phyloP scores from a whole-genome alignment of 2,329 filamentous ascomycete species.

The Neonectria sp. region DNA sequence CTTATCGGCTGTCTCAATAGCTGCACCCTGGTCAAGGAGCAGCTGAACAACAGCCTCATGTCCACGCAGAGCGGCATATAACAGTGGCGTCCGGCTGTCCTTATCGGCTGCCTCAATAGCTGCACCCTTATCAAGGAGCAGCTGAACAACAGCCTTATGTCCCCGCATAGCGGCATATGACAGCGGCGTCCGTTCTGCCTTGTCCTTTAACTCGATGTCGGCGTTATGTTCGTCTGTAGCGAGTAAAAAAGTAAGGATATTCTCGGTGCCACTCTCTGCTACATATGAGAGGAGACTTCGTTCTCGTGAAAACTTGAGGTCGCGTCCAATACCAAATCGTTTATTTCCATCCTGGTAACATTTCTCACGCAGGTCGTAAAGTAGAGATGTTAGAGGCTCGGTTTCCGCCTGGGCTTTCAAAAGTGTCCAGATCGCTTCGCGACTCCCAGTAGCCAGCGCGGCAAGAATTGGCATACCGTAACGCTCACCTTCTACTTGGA shows the following conservation, averaged over 20 bases:
- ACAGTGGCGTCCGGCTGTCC: neutral
- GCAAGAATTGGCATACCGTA: constrained; percentile 31
- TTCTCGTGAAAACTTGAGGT: constrained; percentile 16
- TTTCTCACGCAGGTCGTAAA: constrained; percentile 3
- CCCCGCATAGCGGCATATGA: constrained; percentile 1
- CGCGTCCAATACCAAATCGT: neutral
- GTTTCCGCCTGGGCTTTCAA: neutral
- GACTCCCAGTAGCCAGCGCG: constrained; percentile 26
- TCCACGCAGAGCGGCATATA: neutral
- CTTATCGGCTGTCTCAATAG: neutral
- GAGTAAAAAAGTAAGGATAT: constrained; percentile 37
- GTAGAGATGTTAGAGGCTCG: constrained; percentile 1
- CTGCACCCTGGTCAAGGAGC: neutral
- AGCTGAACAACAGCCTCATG: neutral
- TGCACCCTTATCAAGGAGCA: neutral
- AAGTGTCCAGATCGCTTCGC: neutral
- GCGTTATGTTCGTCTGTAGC: neutral
- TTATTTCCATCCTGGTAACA: neutral
- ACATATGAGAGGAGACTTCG: constrained; percentile 11
- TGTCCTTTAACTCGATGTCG: neutral
- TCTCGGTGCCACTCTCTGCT: constrained; percentile 71
- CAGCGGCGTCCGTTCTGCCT: neutral
- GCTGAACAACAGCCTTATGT: neutral
- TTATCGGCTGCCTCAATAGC: neutral
- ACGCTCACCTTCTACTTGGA: neutral